Evolutionary conservation across 129 eudicot genomes (phyloP).

Genomic region (Erigeron canadensis): DNA sequence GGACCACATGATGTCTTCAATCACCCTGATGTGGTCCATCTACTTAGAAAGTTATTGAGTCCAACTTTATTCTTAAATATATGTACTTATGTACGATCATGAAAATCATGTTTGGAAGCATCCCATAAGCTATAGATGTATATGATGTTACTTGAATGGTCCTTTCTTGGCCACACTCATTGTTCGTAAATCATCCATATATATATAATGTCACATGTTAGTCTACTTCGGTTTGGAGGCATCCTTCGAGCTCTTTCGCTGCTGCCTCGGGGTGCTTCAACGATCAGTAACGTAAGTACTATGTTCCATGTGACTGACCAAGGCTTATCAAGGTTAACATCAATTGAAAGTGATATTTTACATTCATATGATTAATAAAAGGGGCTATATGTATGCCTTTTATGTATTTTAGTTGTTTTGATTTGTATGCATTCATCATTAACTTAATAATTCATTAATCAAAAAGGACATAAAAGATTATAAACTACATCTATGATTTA

Average conservation of each 20-base stretch:
- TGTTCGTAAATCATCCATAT: not conserved
- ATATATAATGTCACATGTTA: not conserved
- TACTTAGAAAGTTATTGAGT: not conserved
- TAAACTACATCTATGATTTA: not conserved
- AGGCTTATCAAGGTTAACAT: no score
- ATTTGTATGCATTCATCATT: not conserved
- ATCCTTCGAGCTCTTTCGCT: no score
- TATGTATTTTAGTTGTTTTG: not conserved
- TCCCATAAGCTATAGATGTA: not conserved
- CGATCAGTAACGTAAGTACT: no score
- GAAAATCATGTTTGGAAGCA: conserved; percentile 11
- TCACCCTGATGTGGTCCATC: not conserved
- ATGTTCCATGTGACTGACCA: no score
- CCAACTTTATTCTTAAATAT: not conserved
- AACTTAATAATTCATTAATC: not conserved
- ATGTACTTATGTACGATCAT: conserved; percentile 12
- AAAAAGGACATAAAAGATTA: not conserved
- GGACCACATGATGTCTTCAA: no score
- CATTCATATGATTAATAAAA: not conserved
- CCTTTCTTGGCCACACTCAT: not conserved
- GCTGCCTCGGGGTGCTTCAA: no score
- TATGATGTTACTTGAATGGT: conserved; percentile 18
- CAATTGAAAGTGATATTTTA: conserved; percentile 15
- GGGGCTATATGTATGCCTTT: no score
- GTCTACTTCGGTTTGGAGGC: not conserved